Evolutionary conservation across 345 rosid species (phyloP).

Genomic region (Turnera subulata): DNA sequence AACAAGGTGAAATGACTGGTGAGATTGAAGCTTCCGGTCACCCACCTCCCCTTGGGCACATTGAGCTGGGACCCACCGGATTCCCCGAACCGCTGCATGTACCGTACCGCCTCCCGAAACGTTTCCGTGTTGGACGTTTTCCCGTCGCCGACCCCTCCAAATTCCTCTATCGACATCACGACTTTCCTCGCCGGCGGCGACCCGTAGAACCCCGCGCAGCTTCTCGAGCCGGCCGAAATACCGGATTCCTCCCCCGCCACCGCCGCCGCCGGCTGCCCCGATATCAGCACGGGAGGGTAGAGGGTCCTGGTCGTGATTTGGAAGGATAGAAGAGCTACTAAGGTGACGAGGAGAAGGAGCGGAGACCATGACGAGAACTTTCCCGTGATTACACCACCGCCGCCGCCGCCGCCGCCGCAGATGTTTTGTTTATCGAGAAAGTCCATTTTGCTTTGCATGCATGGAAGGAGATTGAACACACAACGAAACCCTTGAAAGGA

Average conservation of each 20-base stretch:
- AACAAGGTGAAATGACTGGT: constrained; percentile 92
- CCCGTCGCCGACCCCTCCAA: constrained; percentile 94
- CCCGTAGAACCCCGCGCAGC: constrained; percentile 37
- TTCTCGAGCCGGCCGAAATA: constrained; percentile 13
- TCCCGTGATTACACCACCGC: constrained; percentile 12
- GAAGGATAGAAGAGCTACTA: constrained; percentile 44
- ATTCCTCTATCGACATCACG: constrained; percentile 69
- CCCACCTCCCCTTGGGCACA: constrained; percentile 78
- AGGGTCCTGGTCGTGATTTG: constrained; percentile 52
- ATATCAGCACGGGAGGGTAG: constrained; percentile 28
- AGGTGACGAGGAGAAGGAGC: constrained; percentile 47
- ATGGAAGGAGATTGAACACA: too few relatives aligned
- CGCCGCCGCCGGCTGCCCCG: neutral
- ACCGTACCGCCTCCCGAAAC: constrained; percentile 59
- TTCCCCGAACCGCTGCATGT: constrained; percentile 42
- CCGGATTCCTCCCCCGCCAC: constrained; percentile 4
- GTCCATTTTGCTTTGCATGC: too few relatives aligned
- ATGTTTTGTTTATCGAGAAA: constrained; percentile 21
- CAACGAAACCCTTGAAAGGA: too few relatives aligned
- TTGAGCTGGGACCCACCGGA: constrained; percentile 71
- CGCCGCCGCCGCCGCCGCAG: neutral
- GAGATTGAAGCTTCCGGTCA: constrained; percentile 89
- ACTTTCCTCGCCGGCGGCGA: constrained; percentile 35
- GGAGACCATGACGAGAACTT: constrained; percentile 44
- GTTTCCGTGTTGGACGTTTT: constrained; percentile 65